Evolutionary conservation across 2,329 filamentous ascomycete genomes (phyloP).

Genomic region (Monilinia fructigena): DNA sequence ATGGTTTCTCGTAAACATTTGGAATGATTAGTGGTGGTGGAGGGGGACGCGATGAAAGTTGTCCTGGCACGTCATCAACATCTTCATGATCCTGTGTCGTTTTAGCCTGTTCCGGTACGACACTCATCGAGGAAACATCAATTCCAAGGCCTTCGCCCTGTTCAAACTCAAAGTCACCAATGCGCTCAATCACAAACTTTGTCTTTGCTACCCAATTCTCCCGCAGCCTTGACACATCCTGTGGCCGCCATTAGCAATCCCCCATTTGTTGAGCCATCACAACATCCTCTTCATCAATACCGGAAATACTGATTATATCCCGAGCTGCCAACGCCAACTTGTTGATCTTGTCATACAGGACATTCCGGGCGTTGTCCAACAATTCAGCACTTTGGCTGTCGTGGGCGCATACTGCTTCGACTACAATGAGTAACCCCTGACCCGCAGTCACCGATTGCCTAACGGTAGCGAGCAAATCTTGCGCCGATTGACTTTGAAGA

Average conservation of each 20-base stretch:
- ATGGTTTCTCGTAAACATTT: slow-evolving; percentile 59
- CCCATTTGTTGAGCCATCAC: slow-evolving; percentile 78
- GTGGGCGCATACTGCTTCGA: slow-evolving; percentile 79
- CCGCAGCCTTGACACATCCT: slow-evolving; percentile 82
- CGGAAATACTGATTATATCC: slow-evolving; percentile 69
- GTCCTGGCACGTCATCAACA: slow-evolving; percentile 13
- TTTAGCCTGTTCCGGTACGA: background rate
- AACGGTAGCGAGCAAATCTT: slow-evolving; percentile 78
- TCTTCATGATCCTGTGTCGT: slow-evolving; percentile 33
- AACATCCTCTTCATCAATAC: slow-evolving; percentile 69
- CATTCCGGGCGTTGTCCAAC: slow-evolving; percentile 66
- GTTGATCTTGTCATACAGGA: slow-evolving; percentile 77
- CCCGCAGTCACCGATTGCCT: slow-evolving; percentile 82
- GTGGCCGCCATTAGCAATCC: slow-evolving; percentile 77
- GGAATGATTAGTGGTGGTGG: slow-evolving; percentile 49
- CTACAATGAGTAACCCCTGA: slow-evolving; percentile 71
- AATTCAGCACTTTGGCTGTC: slow-evolving; percentile 66
- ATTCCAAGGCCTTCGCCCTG: slow-evolving; percentile 52
- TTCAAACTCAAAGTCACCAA: slow-evolving; percentile 86
- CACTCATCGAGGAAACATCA: slow-evolving; percentile 46
- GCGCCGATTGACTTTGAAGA: slow-evolving; percentile 85
- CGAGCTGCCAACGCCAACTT: slow-evolving; percentile 78
- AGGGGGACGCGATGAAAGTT: slow-evolving; percentile 43
- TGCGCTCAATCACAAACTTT: slow-evolving; percentile 79
- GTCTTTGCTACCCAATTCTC: slow-evolving; percentile 88